These are phyloP conservation scores for Lablab purpureus DNA, from an alignment of 306 rosid species.

Conservation along the genomic window DNA sequence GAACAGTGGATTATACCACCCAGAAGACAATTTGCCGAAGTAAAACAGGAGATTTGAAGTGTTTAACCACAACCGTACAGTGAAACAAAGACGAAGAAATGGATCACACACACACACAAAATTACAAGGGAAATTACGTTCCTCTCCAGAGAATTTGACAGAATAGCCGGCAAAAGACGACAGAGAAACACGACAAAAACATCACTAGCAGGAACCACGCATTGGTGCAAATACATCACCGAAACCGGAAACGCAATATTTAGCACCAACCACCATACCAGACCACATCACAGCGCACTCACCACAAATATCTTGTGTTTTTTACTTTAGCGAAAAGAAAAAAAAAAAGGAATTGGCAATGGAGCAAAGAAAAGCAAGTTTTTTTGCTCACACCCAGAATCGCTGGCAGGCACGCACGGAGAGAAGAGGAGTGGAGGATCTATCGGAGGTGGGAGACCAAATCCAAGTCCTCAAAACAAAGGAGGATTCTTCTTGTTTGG, in stretches of 20 bases:
- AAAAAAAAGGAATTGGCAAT: constrained; percentile 34
- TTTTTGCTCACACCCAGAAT: constrained; percentile 42
- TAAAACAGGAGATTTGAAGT: constrained; percentile 8
- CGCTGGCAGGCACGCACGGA: constrained; percentile 35
- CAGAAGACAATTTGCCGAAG: background rate
- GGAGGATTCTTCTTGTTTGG: background rate
- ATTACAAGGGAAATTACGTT: constrained; percentile 26
- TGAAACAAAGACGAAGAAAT: constrained; percentile 18
- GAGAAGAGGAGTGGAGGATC: background rate
- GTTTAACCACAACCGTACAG: background rate
- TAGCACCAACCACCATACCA: background rate
- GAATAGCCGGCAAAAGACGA: constrained; percentile 52
- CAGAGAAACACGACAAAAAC: constrained; percentile 46
- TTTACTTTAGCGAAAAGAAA: constrained; percentile 1
- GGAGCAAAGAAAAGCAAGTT: constrained; percentile 29
- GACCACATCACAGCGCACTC: constrained; percentile 46
- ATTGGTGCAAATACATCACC: constrained; percentile 39
- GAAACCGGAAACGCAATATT: constrained; percentile 23
- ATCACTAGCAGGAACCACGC: constrained; percentile 36
- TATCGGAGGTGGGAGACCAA: constrained; percentile 16
- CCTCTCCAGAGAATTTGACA: constrained; percentile 37
- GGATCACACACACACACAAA: constrained; percentile 32
- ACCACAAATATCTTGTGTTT: constrained; percentile 48
- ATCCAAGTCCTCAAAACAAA: constrained; percentile 40
- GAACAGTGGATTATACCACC: constrained; percentile 32